Evolutionary conservation across 805 yeast species (phyloP), one percentile per base, ranked within the genome.

Genomic region (Zygotorulaspora florentina): DNA sequence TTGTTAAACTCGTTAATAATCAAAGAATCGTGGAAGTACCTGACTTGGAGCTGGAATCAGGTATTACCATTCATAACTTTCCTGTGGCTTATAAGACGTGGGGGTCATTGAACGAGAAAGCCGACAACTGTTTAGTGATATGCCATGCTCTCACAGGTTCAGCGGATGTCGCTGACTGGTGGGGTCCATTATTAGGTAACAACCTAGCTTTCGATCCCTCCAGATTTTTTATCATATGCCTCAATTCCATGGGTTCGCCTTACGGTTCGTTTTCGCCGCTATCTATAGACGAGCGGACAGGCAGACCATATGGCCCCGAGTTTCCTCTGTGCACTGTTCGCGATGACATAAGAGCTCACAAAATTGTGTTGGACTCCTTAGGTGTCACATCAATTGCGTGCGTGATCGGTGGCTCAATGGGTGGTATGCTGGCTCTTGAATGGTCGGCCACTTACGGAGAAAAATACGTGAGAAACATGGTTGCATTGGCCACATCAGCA

Each of bases 401-500:
- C 42, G 95, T 85, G 13, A 79, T 93, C 46, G 99, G 99, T 33
- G 99, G 99, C 0, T 90, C 98, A 20, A 93, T 93, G 99, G 99
- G 99, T 35, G 99, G 99, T 15, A 93, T 93, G 98, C 70, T 89
- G 37, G 88, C 90, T 0, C 70, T 93, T 56, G 99, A 93, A 64
- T 93, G 87, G 77, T 79, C 89, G 2, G 53, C 57, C 5, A 53
- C 55, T 36, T 87, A 77, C 62, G 82, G 79, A 45, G 84, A 84
- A 3, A 76, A 73, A 2, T 93, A 79, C 61, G 95, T 93, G 28
- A 75, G 76, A 48, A 71, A 77, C 35, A 72, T 86, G 17, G 82
- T 91, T 11, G 91, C 96, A 0, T 68, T 91, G 43, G 99, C 99
- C 1, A 91, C 98, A 0, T 81, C 95, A 20, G 96, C 98, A 0